phyloP scores from a whole-genome alignment of 768 basidiomycete species.

The Tricholoma flavovirens region DNA sequence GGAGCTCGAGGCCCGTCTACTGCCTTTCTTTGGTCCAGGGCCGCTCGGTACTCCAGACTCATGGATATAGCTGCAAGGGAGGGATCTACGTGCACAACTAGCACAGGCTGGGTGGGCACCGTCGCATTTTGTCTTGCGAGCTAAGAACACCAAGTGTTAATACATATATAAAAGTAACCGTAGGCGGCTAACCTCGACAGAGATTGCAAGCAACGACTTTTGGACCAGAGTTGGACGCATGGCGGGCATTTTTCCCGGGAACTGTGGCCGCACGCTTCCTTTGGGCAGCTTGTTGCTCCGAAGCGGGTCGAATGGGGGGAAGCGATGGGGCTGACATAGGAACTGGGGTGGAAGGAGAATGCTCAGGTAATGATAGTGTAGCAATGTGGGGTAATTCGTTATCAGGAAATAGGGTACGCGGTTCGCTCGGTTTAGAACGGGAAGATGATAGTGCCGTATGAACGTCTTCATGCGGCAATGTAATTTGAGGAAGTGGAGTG shows the following conservation, averaged over 20 bases:
- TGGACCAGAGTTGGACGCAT: constrained; percentile 63
- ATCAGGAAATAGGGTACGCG: constrained; percentile 46
- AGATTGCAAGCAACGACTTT: constrained; percentile 89
- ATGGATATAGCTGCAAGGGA: constrained; percentile 79
- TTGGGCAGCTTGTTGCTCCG: constrained; percentile 62
- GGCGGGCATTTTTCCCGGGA: constrained; percentile 54
- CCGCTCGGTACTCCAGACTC: constrained; percentile 38
- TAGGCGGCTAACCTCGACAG: constrained; percentile 57
- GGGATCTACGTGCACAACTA: constrained; percentile 71
- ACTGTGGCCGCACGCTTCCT: constrained; percentile 67
- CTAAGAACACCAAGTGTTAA: constrained; percentile 30
- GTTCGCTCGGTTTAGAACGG: constrained; percentile 30
- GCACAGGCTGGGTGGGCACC: constrained; percentile 82
- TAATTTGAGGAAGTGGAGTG: constrained; percentile 35
- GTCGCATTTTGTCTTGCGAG: constrained; percentile 87
- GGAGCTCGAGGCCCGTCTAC: constrained; percentile 52
- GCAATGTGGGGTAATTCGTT: constrained; percentile 70
- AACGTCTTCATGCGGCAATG: constrained; percentile 34
- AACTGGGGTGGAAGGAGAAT: constrained; percentile 46
- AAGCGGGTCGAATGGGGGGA: constrained; percentile 59
- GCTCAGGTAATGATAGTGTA: constrained; percentile 56
- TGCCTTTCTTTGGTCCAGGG: constrained; percentile 39
- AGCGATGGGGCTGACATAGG: constrained; percentile 62
- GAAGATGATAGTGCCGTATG: constrained; percentile 34
- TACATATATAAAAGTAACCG: neutral